Conservation (phyloP, 2,329 filamentous ascomycete genomes). For the Cercospora berteroae region DNA sequence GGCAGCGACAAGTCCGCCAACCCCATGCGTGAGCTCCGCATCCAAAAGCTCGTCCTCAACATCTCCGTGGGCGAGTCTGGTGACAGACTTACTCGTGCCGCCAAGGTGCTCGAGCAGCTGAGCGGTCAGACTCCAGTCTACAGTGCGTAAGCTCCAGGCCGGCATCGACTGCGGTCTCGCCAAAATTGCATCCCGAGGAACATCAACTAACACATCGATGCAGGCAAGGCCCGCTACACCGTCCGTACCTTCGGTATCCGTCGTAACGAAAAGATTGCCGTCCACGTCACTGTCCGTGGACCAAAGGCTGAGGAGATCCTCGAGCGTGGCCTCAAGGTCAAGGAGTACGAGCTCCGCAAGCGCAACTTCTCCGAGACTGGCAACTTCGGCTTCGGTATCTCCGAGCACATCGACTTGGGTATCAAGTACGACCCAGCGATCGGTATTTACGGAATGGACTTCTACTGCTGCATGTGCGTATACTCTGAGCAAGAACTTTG, state of each 20-base stretch:
- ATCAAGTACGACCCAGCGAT: slow-evolving; percentile 99
- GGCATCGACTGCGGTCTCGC: background rate
- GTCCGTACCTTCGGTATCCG: slow-evolving; percentile 99
- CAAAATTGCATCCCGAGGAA: background rate
- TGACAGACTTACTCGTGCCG: slow-evolving; percentile 99
- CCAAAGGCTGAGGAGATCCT: slow-evolving; percentile 99
- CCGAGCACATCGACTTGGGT: slow-evolving; percentile 99
- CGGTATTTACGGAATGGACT: slow-evolving; percentile 99
- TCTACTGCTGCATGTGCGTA: slow-evolving; percentile 98
- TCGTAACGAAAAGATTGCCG: slow-evolving; percentile 99
- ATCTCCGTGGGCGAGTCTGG: slow-evolving; percentile 99
- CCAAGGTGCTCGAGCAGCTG: slow-evolving; percentile 99
- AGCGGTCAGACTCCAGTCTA: slow-evolving; percentile 99
- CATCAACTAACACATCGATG: slow-evolving; percentile 18
- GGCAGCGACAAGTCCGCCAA: slow-evolving; percentile 75
- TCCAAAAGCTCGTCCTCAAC: slow-evolving; percentile 99
- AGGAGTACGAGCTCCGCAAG: slow-evolving; percentile 99
- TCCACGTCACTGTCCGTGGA: slow-evolving; percentile 98
- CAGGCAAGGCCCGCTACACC: slow-evolving; percentile 99
- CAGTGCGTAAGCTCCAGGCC: slow-evolving; percentile 60
- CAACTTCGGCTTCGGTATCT: slow-evolving; percentile 99
- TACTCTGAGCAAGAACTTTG: background rate
- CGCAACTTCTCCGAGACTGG: slow-evolving; percentile 99
- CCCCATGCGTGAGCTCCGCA: slow-evolving; percentile 99
- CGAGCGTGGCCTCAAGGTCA: slow-evolving; percentile 99